These are phyloP conservation scores for Trichoderma atrobrunneum DNA, from an alignment of 2,329 filamentous ascomycete species.

Conservation along the genomic window DNA sequence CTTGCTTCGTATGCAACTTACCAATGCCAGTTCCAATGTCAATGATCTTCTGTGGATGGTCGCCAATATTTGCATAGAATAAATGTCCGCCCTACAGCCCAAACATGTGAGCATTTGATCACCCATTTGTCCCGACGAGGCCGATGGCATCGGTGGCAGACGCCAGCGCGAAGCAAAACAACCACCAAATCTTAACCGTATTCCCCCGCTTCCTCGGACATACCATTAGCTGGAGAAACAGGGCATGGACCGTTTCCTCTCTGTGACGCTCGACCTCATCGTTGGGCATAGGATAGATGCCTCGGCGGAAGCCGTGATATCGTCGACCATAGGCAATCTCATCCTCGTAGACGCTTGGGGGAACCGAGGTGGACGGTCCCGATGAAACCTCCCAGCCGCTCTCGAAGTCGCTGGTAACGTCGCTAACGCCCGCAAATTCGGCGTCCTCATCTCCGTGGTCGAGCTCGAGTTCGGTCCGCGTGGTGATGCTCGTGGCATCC, in stretches of 20 bases:
- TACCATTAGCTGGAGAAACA: constrained; percentile 45
- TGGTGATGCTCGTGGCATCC: constrained; percentile 22
- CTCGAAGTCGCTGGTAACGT: constrained; percentile 21
- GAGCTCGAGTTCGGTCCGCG: constrained; percentile 26
- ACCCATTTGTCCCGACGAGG: background rate
- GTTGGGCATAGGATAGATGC: constrained; percentile 47
- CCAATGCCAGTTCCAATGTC: constrained; percentile 51
- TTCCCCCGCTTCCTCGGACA: constrained; percentile 8
- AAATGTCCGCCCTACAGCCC: constrained; percentile 38
- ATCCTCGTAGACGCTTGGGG: constrained; percentile 34
- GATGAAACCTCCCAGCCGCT: constrained; percentile 28
- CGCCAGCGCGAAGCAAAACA: background rate
- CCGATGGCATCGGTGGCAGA: background rate
- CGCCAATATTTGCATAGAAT: constrained; percentile 40
- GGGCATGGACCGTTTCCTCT: constrained; percentile 45
- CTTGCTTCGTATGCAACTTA: constrained; percentile 23
- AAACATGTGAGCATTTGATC: background rate
- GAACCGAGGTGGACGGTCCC: constrained; percentile 33
- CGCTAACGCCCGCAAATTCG: constrained; percentile 26
- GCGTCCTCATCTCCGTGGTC: constrained; percentile 27
- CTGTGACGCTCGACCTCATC: constrained; percentile 45
- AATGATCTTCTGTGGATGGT: constrained; percentile 42
- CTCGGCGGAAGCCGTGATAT: constrained; percentile 45
- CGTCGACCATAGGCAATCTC: constrained; percentile 35
- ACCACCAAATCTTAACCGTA: background rate